Evolutionary conservation across 257 asterid species (phyloP).

Genomic region (Penstemon davidsonii): DNA sequence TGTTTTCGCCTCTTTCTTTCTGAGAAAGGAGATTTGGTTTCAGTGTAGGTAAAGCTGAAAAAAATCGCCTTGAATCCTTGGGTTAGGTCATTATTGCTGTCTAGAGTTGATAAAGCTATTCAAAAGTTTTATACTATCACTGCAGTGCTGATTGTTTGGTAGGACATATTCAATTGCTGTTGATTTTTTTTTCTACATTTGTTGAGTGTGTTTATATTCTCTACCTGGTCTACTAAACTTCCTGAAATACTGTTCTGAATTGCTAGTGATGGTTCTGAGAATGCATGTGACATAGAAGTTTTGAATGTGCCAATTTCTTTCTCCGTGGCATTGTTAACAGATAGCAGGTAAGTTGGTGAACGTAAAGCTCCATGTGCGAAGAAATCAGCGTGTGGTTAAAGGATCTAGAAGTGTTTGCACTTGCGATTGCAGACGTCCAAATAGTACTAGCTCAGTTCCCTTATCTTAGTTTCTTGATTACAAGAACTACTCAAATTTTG

Average conservation of each 20-base stretch:
- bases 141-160: neutral
- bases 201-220: neutral
- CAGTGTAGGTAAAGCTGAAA: neutral
- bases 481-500: neutral
- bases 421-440: conserved; percentile 79
- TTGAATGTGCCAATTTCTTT: neutral
- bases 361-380: conserved; percentile 77
- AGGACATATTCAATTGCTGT: neutral
- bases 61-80: conserved; percentile 16
- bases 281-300: conserved; percentile 3
- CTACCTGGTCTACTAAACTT: neutral
- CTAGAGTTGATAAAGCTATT: neutral
- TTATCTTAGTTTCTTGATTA: conserved; percentile 37
- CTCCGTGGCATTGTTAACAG: conserved; percentile 43
- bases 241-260: neutral
- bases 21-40: neutral
- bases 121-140: neutral
- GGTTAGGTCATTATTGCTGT: neutral
- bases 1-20: neutral
- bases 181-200: neutral
- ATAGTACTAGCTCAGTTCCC: conserved; percentile 51
- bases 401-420: conserved; percentile 76
- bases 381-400: conserved; percentile 87
- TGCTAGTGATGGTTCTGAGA: conserved; percentile 3
- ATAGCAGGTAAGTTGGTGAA: conserved; percentile 84